Conservation (phyloP, 2,329 filamentous ascomycete species). For the Massarina eburnea region DNA sequence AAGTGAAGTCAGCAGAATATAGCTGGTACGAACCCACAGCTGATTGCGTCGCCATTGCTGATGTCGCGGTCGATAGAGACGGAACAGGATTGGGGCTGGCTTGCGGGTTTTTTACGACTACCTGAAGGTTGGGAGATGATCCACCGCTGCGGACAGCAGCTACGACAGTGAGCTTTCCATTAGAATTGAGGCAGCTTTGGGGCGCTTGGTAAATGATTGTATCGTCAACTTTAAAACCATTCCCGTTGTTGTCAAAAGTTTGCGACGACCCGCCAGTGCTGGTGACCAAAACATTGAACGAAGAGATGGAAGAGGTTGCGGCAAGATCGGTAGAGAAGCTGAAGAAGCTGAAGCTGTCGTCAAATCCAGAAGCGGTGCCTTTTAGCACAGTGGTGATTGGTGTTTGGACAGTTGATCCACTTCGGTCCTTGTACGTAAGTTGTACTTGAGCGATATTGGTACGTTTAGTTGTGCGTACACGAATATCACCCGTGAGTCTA, state of each 20-base stretch:
- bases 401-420: conserved; percentile 52
- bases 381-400: conserved; percentile 48
- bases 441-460: conserved; percentile 51
- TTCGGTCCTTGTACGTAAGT: conserved; percentile 60
- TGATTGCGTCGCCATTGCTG: conserved; percentile 26
- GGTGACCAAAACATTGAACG: conserved; percentile 59
- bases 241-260: conserved; percentile 60
- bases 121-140: conserved; percentile 16
- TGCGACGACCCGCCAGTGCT: conserved; percentile 51
- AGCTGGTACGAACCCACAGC: conserved; percentile 27
- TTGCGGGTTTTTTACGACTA: conserved; percentile 25
- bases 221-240: conserved; percentile 58
- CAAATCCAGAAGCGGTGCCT: conserved; percentile 58
- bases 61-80: conserved; percentile 22
- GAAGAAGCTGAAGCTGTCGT: conserved; percentile 58
- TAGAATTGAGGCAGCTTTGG: conserved; percentile 56
- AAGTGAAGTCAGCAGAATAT: conserved; percentile 24
- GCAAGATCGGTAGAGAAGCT: conserved; percentile 50
- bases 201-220: conserved; percentile 57
- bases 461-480: conserved; percentile 57
- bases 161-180: conserved; percentile 22
- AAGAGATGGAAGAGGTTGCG: conserved; percentile 61
- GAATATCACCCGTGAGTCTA: conserved; percentile 57
- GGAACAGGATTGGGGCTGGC: conserved; percentile 24
- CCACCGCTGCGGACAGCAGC: conserved; percentile 25